Percentiles rank a stretch among this genome's conserved stretches.
Evolutionary conservation across 2,329 filamentous ascomycete genomes (phyloP).

Genomic region (Aspergillus aculeatinus): DNA sequence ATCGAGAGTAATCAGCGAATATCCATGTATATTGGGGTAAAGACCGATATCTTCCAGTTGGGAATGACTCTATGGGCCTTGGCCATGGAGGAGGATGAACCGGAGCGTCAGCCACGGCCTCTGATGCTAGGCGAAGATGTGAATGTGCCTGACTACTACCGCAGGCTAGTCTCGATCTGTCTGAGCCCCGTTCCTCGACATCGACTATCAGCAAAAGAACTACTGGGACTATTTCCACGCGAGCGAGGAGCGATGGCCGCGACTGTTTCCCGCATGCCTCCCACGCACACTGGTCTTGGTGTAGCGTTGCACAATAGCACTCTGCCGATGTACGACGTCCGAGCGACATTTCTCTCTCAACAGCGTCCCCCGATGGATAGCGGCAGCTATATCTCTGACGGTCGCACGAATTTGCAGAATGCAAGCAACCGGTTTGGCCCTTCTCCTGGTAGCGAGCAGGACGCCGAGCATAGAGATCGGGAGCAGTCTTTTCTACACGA

Average conservation of each 20-base stretch:
- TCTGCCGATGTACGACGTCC: conserved; percentile 21
- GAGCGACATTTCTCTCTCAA: conserved; percentile 17
- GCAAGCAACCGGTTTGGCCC: not conserved
- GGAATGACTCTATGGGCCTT: conserved; percentile 97
- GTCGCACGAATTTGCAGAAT: not conserved
- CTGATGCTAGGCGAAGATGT: conserved; percentile 57
- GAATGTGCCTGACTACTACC: conserved; percentile 74
- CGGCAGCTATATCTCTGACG: not conserved
- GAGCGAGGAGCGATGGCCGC: conserved; percentile 19
- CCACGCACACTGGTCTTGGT: conserved; percentile 17
- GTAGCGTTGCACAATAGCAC: conserved; percentile 21
- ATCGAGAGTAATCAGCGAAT: conserved; percentile 88
- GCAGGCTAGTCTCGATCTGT: conserved; percentile 71
- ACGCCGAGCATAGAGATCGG: not conserved
- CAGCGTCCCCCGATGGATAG: conserved; percentile 12
- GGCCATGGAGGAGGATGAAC: conserved; percentile 83
- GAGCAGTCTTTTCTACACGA: not conserved
- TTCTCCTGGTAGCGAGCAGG: not conserved
- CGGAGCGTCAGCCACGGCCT: conserved; percentile 74
- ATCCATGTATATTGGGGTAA: conserved; percentile 96
- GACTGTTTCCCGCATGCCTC: conserved; percentile 15
- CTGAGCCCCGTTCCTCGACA: conserved; percentile 71
- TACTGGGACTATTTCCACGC: conserved; percentile 68
- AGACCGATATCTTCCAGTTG: conserved; percentile 92
- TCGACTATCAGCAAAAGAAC: conserved; percentile 69